Conservation (phyloP, 2,329 filamentous ascomycete genomes). For the Dendrostoma leiphaemia region DNA sequence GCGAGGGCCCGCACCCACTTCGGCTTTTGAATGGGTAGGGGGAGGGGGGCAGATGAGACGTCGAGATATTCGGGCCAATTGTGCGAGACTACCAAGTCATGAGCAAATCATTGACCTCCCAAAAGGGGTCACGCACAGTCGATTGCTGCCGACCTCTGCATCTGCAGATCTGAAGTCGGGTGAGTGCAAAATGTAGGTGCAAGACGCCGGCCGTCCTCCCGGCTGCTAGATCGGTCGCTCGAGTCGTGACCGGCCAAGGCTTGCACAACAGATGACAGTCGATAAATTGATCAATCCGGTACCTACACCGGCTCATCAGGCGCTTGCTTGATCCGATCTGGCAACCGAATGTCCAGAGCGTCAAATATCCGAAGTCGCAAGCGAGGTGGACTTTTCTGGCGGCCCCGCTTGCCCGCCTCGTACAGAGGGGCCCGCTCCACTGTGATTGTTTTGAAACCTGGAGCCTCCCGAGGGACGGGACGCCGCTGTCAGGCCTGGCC, state of each 20-base stretch:
- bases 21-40: conserved; percentile 14
- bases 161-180: conserved; percentile 12
- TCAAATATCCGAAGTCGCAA: conserved; percentile 11
- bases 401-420: conserved; percentile 11
- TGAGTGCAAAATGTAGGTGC: not conserved
- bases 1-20: conserved; percentile 16
- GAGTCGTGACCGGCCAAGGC: not conserved
- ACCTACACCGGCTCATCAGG: not conserved
- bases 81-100: conserved; percentile 10
- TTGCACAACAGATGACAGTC: not conserved
- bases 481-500: not conserved
- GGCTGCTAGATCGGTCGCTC: not conserved
- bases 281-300: too few relatives aligned
- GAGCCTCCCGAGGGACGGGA: not conserved
- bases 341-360: not conserved
- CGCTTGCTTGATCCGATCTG: not conserved
- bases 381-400: conserved; percentile 3
- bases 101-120: conserved; percentile 15
- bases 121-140: conserved; percentile 15
- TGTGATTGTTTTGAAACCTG: conserved; percentile 3
- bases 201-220: not conserved
- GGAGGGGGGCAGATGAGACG: conserved; percentile 3
- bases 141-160: conserved; percentile 12
- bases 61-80: conserved; percentile 13
- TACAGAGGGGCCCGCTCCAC: conserved; percentile 3